phyloP scores from a whole-genome alignment of 2,329 filamentous ascomycete species.

The Calonectria fujianensis region DNA sequence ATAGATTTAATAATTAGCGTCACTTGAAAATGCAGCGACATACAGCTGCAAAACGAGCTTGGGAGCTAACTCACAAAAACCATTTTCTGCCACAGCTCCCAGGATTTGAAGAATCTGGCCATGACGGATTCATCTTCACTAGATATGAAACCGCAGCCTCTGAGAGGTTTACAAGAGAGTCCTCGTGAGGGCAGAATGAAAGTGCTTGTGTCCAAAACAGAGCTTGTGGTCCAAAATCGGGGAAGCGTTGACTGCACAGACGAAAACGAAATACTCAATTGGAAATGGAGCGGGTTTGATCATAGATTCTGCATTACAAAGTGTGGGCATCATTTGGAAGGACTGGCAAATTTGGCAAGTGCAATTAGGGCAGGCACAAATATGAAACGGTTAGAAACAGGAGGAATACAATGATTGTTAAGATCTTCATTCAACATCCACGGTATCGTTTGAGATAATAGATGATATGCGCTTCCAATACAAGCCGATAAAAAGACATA shows the following conservation, averaged over 20 bases:
- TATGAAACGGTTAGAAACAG: background rate
- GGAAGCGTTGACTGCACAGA: background rate
- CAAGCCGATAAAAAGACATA: background rate
- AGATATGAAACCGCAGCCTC: slow-evolving; percentile 18
- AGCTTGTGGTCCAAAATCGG: slow-evolving; percentile 39
- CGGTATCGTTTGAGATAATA: background rate
- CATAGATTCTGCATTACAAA: too few species aligned
- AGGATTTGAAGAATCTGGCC: slow-evolving; percentile 77
- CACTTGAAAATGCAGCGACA: background rate
- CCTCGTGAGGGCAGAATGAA: background rate
- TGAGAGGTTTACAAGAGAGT: slow-evolving; percentile 1
- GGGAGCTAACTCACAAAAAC: slow-evolving; percentile 80
- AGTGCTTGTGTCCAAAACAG: slow-evolving; percentile 45
- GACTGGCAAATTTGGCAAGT: background rate
- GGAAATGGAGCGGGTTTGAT: background rate
- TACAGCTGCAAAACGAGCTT: background rate
- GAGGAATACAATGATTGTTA: background rate
- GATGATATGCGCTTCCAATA: background rate
- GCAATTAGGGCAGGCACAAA: background rate
- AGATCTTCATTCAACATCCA: background rate
- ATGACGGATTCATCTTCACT: slow-evolving; percentile 49
- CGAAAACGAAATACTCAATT: background rate
- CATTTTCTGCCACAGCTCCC: slow-evolving; percentile 93
- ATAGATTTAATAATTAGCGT: slow-evolving; percentile 12
- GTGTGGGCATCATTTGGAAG: background rate